These are phyloP conservation scores for Solanum habrochaites DNA, from an alignment of 257 asterid genomes.

Conservation along the genomic window DNA sequence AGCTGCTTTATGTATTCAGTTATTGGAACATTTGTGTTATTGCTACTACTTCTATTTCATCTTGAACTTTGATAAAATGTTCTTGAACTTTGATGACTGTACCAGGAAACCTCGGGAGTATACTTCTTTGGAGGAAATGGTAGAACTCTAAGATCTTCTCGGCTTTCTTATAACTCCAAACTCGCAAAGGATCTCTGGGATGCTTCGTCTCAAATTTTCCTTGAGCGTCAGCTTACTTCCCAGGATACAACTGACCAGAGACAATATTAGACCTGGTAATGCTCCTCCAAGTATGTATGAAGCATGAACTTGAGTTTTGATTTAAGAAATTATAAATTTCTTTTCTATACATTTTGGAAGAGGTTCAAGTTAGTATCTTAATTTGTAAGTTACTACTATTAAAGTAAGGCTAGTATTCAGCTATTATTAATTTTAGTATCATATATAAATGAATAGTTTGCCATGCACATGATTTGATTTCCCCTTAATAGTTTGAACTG, in stretches of 20 bases:
- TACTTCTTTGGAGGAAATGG: conserved; percentile 79
- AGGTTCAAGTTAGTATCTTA: not conserved
- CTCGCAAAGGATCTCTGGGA: conserved; percentile 66
- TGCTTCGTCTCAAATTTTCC: conserved; percentile 46
- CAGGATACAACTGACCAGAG: not conserved
- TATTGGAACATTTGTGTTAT: not conserved
- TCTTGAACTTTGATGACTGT: not conserved
- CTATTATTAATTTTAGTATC: not conserved
- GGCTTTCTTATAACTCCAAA: conserved; percentile 39
- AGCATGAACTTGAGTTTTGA: not conserved
- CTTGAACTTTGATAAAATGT: not conserved
- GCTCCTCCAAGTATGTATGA: not conserved
- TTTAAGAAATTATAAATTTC: not conserved
- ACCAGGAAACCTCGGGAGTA: conserved; percentile 75
- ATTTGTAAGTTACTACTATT: not conserved
- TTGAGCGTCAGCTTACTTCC: conserved; percentile 30
- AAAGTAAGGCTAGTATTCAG: not conserved
- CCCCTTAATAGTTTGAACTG: no score
- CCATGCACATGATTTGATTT: no score
- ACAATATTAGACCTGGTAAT: not conserved
- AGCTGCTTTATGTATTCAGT: not conserved
- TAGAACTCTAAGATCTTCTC: conserved; percentile 44
- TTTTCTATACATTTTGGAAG: not conserved
- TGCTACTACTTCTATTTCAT: not conserved
- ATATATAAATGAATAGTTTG: no score